Percentiles rank a stretch among this genome's conserved stretches.
These are phyloP conservation scores for Fermentozyma sake DNA, from an alignment of 1,139 yeast genomes.

Conservation along the genomic window DNA sequence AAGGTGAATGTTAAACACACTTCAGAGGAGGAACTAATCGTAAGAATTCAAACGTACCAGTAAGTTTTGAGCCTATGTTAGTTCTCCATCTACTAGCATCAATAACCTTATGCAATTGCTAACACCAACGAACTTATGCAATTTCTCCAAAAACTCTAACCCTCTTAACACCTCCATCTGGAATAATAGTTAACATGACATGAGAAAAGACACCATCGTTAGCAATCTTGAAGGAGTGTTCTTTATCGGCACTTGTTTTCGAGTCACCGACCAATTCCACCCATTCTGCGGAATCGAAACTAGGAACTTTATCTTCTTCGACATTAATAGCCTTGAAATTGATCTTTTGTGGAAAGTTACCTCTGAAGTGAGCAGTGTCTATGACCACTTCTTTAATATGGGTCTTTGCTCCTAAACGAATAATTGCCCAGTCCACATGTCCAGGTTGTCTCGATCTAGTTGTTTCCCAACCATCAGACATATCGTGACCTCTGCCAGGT, in stretches of 20 bases:
- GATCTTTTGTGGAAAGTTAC: constrained; percentile 84
- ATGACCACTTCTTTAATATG: constrained; percentile 57
- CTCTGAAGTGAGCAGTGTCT: constrained; percentile 92
- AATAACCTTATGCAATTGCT: too few species aligned
- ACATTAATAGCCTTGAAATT: constrained; percentile 54
- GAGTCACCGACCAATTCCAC: constrained; percentile 56
- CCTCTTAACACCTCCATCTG: constrained; percentile 95
- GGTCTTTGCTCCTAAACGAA: constrained; percentile 67
- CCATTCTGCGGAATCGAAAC: constrained; percentile 50
- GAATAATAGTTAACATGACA: constrained; percentile 76
- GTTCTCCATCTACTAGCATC: too few species aligned
- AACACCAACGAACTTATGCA: too few species aligned
- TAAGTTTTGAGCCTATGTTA: too few species aligned
- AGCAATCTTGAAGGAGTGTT: constrained; percentile 52
- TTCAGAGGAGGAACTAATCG: too few species aligned
- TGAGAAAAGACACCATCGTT: constrained; percentile 45
- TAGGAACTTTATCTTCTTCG: constrained; percentile 32
- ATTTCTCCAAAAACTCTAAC: constrained; percentile 72
- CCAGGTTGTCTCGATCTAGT: constrained; percentile 76
- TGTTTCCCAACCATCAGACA: constrained; percentile 99
- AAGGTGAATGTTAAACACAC: too few species aligned
- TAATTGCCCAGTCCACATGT: constrained; percentile 87
- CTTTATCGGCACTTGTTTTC: constrained; percentile 76
- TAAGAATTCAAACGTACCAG: too few species aligned
- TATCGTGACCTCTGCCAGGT: constrained; percentile 92